Evolutionary conservation across 306 rosid species (phyloP).

Genomic region (Lablab purpureus): DNA sequence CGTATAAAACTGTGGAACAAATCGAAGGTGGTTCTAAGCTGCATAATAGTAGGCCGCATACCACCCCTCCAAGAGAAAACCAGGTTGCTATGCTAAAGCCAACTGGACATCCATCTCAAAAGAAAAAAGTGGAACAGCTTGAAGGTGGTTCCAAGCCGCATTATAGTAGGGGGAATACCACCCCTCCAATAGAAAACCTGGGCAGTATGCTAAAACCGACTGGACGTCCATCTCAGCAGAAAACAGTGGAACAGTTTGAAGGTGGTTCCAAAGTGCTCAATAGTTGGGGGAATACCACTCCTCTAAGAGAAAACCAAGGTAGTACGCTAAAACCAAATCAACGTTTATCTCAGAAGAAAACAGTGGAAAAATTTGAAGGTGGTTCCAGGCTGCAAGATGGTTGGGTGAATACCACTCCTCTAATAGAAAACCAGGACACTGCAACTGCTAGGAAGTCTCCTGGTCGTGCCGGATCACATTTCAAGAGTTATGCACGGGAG

Average conservation of each 20-base stretch:
- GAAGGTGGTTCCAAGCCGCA: constrained; percentile 51
- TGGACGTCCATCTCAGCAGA: constrained; percentile 58
- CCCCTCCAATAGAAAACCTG: constrained; percentile 48
- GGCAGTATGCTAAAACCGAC: constrained; percentile 55
- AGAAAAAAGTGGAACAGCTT: constrained; percentile 51
- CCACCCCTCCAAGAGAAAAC: constrained; percentile 46
- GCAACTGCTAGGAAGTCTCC: constrained; percentile 48
- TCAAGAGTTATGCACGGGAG: constrained; percentile 52
- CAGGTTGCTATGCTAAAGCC: constrained; percentile 55
- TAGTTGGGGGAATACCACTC: constrained; percentile 51
- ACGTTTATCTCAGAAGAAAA: constrained; percentile 59
- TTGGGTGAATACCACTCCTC: constrained; percentile 49
- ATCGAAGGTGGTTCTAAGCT: constrained; percentile 50
- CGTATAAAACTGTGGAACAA: constrained; percentile 52
- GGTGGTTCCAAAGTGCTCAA: constrained; percentile 44
- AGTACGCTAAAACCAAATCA: constrained; percentile 54
- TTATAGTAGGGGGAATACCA: constrained; percentile 49
- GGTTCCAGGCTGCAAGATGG: constrained; percentile 45
- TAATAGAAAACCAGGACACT: constrained; percentile 49
- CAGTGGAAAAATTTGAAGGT: constrained; percentile 51
- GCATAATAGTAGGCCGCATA: constrained; percentile 50
- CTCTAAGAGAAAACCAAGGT: constrained; percentile 48
- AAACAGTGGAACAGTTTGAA: constrained; percentile 51
- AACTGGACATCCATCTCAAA: constrained; percentile 55
- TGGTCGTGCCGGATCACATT: constrained; percentile 39